A percentile compares a stretch with the other conserved stretches of the same genome.
phyloP scores from a whole-genome alignment of 2,329 filamentous ascomycete species.

The Diaporthe eres region DNA sequence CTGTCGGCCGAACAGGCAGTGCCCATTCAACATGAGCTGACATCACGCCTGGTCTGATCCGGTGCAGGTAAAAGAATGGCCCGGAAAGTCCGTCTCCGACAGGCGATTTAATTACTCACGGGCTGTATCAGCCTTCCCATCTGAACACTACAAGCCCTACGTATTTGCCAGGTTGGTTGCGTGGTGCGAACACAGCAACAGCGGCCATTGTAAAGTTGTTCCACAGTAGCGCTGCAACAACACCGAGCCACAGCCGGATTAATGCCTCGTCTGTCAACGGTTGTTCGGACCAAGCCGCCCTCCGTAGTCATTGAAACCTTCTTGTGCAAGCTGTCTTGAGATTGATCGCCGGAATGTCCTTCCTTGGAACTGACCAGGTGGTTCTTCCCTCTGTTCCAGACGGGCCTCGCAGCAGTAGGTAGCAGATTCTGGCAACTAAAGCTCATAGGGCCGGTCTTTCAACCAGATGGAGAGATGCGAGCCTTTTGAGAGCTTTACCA shows the following conservation, averaged over 20 bases:
- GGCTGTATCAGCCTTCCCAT: neutral
- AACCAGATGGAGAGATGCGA: no score
- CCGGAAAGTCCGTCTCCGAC: neutral
- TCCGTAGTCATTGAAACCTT: no score
- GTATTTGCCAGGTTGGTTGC: neutral
- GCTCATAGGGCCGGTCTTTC: no score
- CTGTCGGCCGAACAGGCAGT: neutral
- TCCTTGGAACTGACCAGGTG: no score
- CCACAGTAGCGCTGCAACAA: neutral
- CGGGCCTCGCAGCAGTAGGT: no score
- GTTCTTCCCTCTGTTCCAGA: no score
- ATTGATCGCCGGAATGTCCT: no score
- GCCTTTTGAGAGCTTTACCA: no score
- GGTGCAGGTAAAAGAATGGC: neutral
- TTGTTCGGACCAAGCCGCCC: neutral
- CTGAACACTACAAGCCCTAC: neutral
- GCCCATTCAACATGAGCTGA: neutral
- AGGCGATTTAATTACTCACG: neutral
- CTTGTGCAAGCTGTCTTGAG: neutral
- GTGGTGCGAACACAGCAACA: neutral
- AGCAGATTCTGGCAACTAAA: no score
- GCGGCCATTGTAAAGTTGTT: no score
- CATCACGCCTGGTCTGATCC: neutral
- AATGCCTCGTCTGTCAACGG: neutral
- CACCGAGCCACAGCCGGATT: neutral